These are phyloP conservation scores for Karstenula rhodostoma DNA, from an alignment of 2,329 filamentous ascomycete species.

Conservation along the genomic window DNA sequence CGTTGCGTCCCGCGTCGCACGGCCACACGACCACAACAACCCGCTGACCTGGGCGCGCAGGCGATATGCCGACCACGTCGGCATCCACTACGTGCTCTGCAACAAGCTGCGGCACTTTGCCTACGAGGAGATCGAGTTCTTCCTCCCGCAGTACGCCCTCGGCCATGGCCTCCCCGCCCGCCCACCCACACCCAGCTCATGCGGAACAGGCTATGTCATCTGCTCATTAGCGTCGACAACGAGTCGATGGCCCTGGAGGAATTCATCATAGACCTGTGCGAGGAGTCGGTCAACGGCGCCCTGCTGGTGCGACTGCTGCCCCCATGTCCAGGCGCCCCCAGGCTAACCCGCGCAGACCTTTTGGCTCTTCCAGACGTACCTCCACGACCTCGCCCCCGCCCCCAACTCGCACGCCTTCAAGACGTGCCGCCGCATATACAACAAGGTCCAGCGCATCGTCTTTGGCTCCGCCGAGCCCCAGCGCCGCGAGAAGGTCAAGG, in stretches of 20 bases:
- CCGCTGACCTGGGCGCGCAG: constrained; percentile 56
- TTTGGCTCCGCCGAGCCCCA: constrained; percentile 77
- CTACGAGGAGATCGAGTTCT: constrained; percentile 93
- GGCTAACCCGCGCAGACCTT: constrained; percentile 70
- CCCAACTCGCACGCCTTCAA: constrained; percentile 81
- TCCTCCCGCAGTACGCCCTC: constrained; percentile 69
- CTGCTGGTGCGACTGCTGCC: constrained; percentile 69
- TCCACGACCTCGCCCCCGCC: constrained; percentile 79
- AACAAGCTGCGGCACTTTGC: constrained; percentile 88
- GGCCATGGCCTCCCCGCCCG: constrained; percentile 9
- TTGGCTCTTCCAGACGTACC: constrained; percentile 89
- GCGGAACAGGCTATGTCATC: constrained; percentile 71
- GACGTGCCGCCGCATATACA: constrained; percentile 84
- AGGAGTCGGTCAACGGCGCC: constrained; percentile 85
- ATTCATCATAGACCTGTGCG: constrained; percentile 84
- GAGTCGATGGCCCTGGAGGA: constrained; percentile 92
- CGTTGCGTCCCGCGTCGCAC: constrained; percentile 34
- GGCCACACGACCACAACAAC: constrained; percentile 22
- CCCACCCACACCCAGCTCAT: constrained; percentile 54
- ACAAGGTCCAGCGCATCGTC: constrained; percentile 87
- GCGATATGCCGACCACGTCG: constrained; percentile 88
- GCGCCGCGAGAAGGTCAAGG: constrained; percentile 77
- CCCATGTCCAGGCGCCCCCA: constrained; percentile 24
- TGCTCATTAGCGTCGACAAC: constrained; percentile 87
- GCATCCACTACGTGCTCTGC: constrained; percentile 88